Conservation (phyloP, 495 filamentous ascomycete genomes). For the Staphylotrichum longicolle region DNA sequence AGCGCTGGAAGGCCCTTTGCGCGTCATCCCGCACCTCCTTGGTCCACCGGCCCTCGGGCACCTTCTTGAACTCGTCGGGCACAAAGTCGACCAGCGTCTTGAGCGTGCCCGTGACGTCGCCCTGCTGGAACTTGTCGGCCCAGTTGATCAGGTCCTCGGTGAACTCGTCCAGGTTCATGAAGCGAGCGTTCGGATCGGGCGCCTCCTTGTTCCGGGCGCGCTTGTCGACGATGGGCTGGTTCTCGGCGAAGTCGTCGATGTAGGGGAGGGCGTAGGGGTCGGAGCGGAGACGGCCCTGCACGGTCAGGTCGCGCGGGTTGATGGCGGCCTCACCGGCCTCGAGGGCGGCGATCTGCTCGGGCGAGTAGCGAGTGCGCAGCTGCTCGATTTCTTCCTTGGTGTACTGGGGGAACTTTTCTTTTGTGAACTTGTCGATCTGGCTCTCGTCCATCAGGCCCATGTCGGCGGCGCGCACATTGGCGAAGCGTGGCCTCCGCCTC, state of each 20-base stretch:
- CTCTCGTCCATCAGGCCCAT: slow-evolving; percentile 42
- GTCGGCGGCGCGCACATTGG: slow-evolving; percentile 44
- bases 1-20: slow-evolving; percentile 32
- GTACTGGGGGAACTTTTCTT: slow-evolving; percentile 60
- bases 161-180: slow-evolving; percentile 64
- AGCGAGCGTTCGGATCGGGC: slow-evolving; percentile 56
- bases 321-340: slow-evolving; percentile 82
- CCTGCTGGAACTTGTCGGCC: slow-evolving; percentile 29
- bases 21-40: slow-evolving; percentile 31
- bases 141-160: slow-evolving; percentile 53
- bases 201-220: slow-evolving; percentile 33
- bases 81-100: slow-evolving; percentile 43
- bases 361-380: slow-evolving; percentile 67
- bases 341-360: slow-evolving; percentile 78
- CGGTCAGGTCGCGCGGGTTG: slow-evolving; percentile 70
- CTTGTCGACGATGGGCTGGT: slow-evolving; percentile 73
- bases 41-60: slow-evolving; percentile 33
- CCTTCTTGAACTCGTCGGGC: slow-evolving; percentile 32
- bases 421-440: slow-evolving; percentile 43
- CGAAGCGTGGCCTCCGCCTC: slow-evolving; percentile 43
- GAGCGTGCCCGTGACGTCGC: slow-evolving; percentile 29
- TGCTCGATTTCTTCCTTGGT: slow-evolving; percentile 62
- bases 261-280: slow-evolving; percentile 75
- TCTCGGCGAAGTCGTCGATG: slow-evolving; percentile 77
- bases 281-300: slow-evolving; percentile 62